Evolutionary conservation across 2,329 filamentous ascomycete species (phyloP).

Genomic region (Aspergillus arachidicola): DNA sequence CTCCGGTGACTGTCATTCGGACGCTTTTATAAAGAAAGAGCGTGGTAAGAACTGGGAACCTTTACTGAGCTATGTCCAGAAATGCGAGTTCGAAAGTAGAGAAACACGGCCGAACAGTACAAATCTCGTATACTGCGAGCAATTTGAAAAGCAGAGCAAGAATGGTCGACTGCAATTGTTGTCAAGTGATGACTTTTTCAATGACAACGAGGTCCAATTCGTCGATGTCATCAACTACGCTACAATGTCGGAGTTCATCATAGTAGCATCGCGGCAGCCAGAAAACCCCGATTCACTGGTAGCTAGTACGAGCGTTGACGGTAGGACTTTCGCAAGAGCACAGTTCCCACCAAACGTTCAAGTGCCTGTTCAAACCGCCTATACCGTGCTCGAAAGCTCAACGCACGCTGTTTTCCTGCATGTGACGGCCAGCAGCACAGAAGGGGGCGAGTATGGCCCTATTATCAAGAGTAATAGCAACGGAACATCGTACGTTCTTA

Average conservation of each 20-base stretch:
- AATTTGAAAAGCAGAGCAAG: slow-evolving; percentile 64
- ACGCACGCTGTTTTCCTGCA: slow-evolving; percentile 94
- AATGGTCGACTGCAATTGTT: slow-evolving; percentile 69
- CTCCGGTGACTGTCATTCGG: slow-evolving; percentile 65
- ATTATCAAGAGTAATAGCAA: slow-evolving; percentile 99
- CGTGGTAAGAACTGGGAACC: slow-evolving; percentile 78
- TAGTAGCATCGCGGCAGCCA: slow-evolving; percentile 71
- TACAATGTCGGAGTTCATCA: slow-evolving; percentile 94
- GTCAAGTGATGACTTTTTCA: slow-evolving; percentile 78
- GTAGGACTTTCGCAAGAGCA: slow-evolving; percentile 76
- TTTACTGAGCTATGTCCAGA: slow-evolving; percentile 71
- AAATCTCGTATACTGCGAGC: slow-evolving; percentile 66
- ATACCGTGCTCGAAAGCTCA: slow-evolving; percentile 92
- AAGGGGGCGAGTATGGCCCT: slow-evolving; percentile 73
- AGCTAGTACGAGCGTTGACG: slow-evolving; percentile 83
- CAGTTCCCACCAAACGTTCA: slow-evolving; percentile 85
- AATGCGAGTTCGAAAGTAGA: slow-evolving; percentile 83
- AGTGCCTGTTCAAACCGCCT: slow-evolving; percentile 75
- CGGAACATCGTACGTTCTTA: slow-evolving; percentile 90
- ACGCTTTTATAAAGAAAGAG: slow-evolving; percentile 77
- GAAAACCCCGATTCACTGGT: slow-evolving; percentile 70
- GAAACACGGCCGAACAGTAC: slow-evolving; percentile 61
- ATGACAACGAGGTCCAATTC: slow-evolving; percentile 62
- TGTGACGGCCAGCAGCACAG: slow-evolving; percentile 72
- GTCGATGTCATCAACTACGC: slow-evolving; percentile 81